Evolutionary conservation across 1,139 yeast species (phyloP), one percentile per base, ranked within the genome.

Genomic region (Candida albicans): DNA sequence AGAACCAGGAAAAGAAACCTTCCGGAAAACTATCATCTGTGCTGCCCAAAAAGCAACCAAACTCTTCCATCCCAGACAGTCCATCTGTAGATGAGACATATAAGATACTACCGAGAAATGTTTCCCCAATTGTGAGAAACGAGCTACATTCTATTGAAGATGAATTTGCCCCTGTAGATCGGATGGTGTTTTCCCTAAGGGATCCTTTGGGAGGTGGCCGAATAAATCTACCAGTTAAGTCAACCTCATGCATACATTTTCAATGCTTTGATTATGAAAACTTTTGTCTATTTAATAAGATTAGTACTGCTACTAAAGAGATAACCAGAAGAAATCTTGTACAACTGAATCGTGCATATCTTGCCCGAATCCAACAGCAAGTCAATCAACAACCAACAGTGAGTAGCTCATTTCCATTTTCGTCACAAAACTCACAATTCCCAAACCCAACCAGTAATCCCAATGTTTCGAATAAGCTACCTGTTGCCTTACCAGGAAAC

Each of bases 251-350:
- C 49, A 52, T 53, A 28, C 79, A 73, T 52, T 72, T 73, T 50
- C 78, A 72, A 54, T 73, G 79, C 53, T 73, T 73, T 56, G 79
- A 73, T 49, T 71, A 67, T 48, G 72, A 70, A 11, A 68, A 61
- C 42, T 73, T 73, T 47, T 73, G 79, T 53, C 45, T 61, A 10
- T 70, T 69, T 50, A 67, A 70, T 51, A 65, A 61, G 35, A 61
- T 73, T 3, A 66, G 73, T 4, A 45, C 51, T 4, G 70, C 70
- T 0, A 59, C 67, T 8, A 56, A 53, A 44, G 53, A 52, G 13
- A 50, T 63, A 4, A 54, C 70, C 5, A 55, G 59, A 34, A 65
- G 63, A 41, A 68, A 63, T 26, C 58, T 64, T 50, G 55, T 62
- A 12, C 48, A 53, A 37, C 60, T 60, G 41, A 62, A 64, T 39